These are phyloP conservation scores for Skeletonema tropicum DNA, from an alignment of 108 stramenopile genomes.

Conservation along the genomic window DNA sequence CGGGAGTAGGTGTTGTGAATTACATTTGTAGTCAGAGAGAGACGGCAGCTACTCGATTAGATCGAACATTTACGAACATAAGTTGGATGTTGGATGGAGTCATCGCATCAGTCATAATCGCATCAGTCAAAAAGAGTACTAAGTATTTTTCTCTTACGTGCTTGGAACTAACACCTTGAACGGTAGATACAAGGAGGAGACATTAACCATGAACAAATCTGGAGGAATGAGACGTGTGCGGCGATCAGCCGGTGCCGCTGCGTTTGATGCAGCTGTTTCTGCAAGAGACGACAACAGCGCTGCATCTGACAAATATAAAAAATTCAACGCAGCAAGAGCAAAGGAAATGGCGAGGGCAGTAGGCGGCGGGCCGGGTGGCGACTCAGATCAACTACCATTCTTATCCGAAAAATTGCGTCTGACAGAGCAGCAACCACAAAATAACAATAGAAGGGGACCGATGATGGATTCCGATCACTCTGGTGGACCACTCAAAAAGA, in stretches of 20 bases:
- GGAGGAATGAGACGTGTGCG: slow-evolving; percentile 15
- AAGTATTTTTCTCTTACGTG: no score
- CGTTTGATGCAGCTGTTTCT: neutral
- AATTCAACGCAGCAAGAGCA: neutral
- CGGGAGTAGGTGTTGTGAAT: no score
- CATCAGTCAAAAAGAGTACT: no score
- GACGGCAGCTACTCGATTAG: no score
- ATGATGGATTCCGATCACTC: neutral
- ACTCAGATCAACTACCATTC: neutral
- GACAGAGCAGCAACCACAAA: neutral
- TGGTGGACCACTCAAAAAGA: neutral
- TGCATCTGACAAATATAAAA: neutral
- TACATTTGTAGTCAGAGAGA: no score
- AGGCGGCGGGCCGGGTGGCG: neutral
- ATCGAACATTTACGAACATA: no score
- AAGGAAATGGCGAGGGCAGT: neutral
- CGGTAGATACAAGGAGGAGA: neutral
- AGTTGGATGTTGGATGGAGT: no score
- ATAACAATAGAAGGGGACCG: slow-evolving; percentile 3
- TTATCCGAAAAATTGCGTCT: slow-evolving; percentile 13
- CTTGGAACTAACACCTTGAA: no score
- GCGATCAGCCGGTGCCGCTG: slow-evolving; percentile 5
- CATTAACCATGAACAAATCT: neutral
- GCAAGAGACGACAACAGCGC: neutral
- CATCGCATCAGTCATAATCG: no score